Percentiles rank a stretch among this genome's conserved stretches.
Conservation (phyloP, 2,329 filamentous ascomycete genomes). For the Xylaria sp. region DNA sequence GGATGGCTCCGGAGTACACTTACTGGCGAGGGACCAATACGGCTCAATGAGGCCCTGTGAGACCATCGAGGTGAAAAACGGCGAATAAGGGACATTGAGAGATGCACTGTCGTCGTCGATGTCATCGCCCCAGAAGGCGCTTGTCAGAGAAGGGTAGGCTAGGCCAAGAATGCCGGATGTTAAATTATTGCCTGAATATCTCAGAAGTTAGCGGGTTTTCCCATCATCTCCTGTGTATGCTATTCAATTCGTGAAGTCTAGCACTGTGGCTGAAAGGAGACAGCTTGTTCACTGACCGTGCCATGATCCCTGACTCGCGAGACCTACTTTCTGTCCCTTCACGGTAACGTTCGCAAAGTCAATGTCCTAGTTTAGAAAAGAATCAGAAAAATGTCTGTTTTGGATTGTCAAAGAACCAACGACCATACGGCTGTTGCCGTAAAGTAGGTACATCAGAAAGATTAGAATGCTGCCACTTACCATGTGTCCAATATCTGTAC, state of each 20-base stretch:
- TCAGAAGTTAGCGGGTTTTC: neutral
- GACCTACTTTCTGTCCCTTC: slow-evolving; percentile 48
- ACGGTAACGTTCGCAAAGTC: slow-evolving; percentile 50
- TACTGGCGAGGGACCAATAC: slow-evolving; percentile 48
- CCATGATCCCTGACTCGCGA: slow-evolving; percentile 55
- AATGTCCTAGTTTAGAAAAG: slow-evolving; percentile 42
- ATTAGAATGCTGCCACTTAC: slow-evolving; percentile 4
- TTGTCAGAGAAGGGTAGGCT: slow-evolving; percentile 54
- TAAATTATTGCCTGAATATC: slow-evolving; percentile 40
- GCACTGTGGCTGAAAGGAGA: neutral
- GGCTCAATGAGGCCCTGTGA: slow-evolving; percentile 49
- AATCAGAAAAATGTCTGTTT: neutral
- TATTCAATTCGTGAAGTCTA: neutral
- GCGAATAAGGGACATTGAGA: slow-evolving; percentile 48
- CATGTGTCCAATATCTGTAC: slow-evolving; percentile 17
- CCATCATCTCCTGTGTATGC: neutral
- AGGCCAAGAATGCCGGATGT: slow-evolving; percentile 56
- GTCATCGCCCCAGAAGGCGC: slow-evolving; percentile 47
- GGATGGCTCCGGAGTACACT: neutral
- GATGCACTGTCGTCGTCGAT: slow-evolving; percentile 42
- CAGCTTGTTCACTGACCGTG: slow-evolving; percentile 42
- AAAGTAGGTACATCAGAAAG: too few species aligned
- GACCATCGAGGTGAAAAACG: slow-evolving; percentile 53
- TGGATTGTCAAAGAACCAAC: neutral
- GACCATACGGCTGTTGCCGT: neutral